A percentile compares a stretch with the other conserved stretches of the same genome.
Evolutionary conservation across 768 basidiomycete species (phyloP).

Genomic region (Boletus patriciae): DNA sequence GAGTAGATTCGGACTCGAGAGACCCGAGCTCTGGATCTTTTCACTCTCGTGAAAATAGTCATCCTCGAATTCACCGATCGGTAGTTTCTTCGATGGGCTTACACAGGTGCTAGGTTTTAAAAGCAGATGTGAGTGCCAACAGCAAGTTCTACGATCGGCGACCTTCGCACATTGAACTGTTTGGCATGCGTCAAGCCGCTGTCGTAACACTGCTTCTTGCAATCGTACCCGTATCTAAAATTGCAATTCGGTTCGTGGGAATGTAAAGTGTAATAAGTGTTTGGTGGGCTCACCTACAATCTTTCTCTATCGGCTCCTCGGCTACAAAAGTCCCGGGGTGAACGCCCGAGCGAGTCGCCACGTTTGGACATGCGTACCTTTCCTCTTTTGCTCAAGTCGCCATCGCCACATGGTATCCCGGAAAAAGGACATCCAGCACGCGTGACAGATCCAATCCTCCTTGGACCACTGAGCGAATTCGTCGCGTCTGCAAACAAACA

Average conservation of each 20-base stretch:
- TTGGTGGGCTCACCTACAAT: slow-evolving; percentile 4
- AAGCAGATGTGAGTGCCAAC: neutral
- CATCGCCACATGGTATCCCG: slow-evolving; percentile 1
- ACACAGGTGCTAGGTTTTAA: slow-evolving; percentile 2
- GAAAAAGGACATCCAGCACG: neutral
- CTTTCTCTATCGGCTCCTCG: neutral
- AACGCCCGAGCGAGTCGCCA: neutral
- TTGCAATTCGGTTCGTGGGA: neutral
- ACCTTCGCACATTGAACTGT: slow-evolving; percentile 1
- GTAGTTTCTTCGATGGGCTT: neutral
- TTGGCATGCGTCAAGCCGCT: neutral
- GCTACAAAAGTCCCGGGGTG: neutral
- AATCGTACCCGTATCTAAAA: slow-evolving; percentile 5
- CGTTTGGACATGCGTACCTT: neutral
- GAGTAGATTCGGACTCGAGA: no score
- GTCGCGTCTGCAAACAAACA: neutral
- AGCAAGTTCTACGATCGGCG: neutral
- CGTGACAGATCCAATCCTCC: neutral
- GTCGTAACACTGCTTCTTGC: neutral
- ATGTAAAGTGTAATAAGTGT: neutral
- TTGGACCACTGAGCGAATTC: slow-evolving; percentile 1
- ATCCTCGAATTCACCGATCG: no score
- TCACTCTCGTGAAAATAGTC: no score
- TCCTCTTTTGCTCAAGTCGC: neutral
- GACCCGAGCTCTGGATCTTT: no score